A percentile compares a stretch with the other conserved stretches of the same genome.
phyloP scores from a whole-genome alignment of 441 rosid genomes.

The Eruca vesicaria region DNA sequence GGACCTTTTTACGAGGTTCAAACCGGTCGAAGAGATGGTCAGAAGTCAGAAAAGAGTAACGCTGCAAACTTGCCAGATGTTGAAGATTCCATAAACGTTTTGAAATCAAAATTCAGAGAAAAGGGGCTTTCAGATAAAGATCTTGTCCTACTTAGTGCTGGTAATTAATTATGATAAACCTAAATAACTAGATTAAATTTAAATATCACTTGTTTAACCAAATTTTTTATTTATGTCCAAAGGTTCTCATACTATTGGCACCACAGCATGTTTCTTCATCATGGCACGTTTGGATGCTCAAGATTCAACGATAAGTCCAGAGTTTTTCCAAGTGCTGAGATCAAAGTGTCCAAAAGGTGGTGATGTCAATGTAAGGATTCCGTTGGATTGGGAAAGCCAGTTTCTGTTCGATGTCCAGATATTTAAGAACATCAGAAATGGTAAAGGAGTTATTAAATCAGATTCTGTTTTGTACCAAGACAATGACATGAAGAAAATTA shows the following conservation, averaged over 20 bases:
- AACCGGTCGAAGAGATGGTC: constrained; percentile 75
- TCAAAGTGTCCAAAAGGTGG: constrained; percentile 51
- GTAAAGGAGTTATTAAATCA: constrained; percentile 58
- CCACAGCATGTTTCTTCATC: constrained; percentile 72
- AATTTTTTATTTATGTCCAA: neutral
- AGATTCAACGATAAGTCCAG: constrained; percentile 52
- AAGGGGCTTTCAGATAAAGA: constrained; percentile 70
- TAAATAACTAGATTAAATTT: neutral
- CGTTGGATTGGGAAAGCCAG: constrained; percentile 51
- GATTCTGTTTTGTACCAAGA: constrained; percentile 64
- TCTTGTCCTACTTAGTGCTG: constrained; percentile 67
- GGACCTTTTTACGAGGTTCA: constrained; percentile 62
- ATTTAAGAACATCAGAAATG: constrained; percentile 48
- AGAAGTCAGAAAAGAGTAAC: constrained; percentile 32
- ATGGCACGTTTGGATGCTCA: constrained; percentile 42
- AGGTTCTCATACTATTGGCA: constrained; percentile 75
- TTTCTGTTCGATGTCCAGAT: constrained; percentile 50
- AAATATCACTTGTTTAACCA: neutral
- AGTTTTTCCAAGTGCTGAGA: constrained; percentile 41
- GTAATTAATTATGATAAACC: constrained; percentile 16
- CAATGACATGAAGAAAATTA: constrained; percentile 26
- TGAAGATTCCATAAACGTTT: constrained; percentile 47
- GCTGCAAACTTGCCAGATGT: constrained; percentile 57
- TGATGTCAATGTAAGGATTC: constrained; percentile 41
- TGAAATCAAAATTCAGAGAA: constrained; percentile 48